Percentiles rank a stretch among this genome's conserved stretches.
phyloP scores from a whole-genome alignment of 176 grass and related monocot species.

The Aegilops longissima region DNA sequence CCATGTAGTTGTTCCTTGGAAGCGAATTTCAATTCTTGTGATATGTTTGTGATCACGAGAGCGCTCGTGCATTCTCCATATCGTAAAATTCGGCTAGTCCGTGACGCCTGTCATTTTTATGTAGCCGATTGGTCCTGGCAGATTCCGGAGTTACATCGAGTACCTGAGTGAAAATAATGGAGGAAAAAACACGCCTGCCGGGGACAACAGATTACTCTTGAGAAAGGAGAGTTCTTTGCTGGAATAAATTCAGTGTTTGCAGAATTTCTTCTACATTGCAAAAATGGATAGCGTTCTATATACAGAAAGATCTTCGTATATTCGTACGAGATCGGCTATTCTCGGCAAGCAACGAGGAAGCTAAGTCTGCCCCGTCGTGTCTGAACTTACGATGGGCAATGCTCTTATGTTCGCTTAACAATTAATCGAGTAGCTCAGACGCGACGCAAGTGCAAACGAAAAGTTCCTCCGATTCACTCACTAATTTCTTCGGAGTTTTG shows the following conservation, averaged over 20 bases:
- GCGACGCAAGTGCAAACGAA: neutral
- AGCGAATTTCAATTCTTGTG: neutral
- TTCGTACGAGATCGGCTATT: neutral
- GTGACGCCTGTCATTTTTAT: neutral
- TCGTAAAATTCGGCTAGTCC: too few species aligned
- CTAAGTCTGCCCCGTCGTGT: neutral
- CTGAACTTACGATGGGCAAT: neutral
- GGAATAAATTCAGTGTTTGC: neutral
- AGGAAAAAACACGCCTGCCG: neutral
- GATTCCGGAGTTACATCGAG: neutral
- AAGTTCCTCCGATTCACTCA: neutral
- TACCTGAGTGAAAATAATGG: neutral
- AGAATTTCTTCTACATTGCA: neutral
- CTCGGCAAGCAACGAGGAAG: neutral
- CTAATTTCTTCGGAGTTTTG: neutral
- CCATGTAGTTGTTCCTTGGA: slow-evolving; percentile 19
- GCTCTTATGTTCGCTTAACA: neutral
- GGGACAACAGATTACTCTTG: neutral
- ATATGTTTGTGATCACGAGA: neutral
- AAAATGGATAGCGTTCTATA: neutral
- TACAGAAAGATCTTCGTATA: neutral
- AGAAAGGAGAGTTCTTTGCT: neutral
- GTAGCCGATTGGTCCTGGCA: neutral
- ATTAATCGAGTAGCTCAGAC: neutral
- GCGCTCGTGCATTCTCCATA: too few species aligned